Evolutionary conservation across 2,329 filamentous ascomycete genomes (phyloP).

Genomic region (Microcyclospora pomicola): DNA sequence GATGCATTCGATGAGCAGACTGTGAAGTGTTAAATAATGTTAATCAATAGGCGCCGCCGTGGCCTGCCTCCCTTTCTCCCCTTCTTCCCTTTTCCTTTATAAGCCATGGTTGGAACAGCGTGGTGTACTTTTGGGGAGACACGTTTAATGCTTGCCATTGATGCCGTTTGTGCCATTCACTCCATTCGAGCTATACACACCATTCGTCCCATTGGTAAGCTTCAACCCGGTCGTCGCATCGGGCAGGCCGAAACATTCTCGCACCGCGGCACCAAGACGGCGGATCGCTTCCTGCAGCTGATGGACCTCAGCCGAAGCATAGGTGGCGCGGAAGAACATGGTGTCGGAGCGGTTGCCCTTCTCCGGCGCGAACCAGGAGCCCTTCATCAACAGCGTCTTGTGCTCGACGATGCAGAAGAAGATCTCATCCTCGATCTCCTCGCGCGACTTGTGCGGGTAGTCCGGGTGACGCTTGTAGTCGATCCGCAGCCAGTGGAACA

Average conservation of each 20-base stretch:
- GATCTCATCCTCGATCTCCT: conserved; percentile 69
- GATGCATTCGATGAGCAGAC: too few relatives aligned
- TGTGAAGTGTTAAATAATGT: too few relatives aligned
- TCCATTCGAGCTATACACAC: too few relatives aligned
- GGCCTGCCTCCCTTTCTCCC: too few relatives aligned
- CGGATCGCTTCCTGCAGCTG: conserved; percentile 37
- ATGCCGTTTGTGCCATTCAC: too few relatives aligned
- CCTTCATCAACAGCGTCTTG: conserved; percentile 67
- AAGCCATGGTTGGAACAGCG: too few relatives aligned
- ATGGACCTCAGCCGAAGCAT: conserved; percentile 55
- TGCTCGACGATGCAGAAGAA: conserved; percentile 63
- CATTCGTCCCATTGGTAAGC: too few relatives aligned
- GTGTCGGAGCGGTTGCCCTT: conserved; percentile 43
- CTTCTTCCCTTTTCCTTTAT: too few relatives aligned
- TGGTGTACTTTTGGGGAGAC: too few relatives aligned
- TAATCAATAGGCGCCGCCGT: too few relatives aligned
- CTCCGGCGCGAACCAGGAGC: conserved; percentile 84
- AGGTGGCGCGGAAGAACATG: conserved; percentile 83
- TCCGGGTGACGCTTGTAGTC: conserved; percentile 54
- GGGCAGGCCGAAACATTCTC: conserved; percentile 41
- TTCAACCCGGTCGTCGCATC: background rate
- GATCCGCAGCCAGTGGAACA: conserved; percentile 80
- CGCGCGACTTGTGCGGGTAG: conserved; percentile 36
- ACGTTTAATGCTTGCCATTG: too few relatives aligned
- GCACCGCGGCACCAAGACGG: conserved; percentile 61